Conservation (phyloP, 2,329 filamentous ascomycete species). For the Didymella pinodella region DNA sequence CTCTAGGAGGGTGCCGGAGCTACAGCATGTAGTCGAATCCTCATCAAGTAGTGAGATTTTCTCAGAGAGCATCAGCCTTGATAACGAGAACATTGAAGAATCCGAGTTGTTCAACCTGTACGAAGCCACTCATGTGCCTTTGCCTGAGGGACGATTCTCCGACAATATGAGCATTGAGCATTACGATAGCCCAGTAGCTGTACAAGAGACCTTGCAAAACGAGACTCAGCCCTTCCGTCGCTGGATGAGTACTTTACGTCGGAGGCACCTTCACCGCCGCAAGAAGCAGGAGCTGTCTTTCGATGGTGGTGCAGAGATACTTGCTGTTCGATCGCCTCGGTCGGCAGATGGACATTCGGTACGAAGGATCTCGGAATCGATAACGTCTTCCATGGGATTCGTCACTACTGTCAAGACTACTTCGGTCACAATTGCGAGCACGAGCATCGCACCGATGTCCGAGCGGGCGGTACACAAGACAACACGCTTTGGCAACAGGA, state of each 20-base stretch:
- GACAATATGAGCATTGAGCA: constrained; percentile 30
- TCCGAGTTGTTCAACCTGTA: constrained; percentile 40
- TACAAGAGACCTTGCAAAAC: background rate
- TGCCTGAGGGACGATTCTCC: constrained; percentile 34
- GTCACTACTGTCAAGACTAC: constrained; percentile 83
- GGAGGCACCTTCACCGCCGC: constrained; percentile 56
- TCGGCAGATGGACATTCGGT: constrained; percentile 23
- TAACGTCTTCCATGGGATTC: constrained; percentile 78
- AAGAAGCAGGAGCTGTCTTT: constrained; percentile 51
- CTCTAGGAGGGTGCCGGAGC: constrained; percentile 18
- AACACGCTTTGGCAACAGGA: constrained; percentile 66
- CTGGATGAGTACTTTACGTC: constrained; percentile 76
- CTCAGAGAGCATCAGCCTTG: constrained; percentile 24
- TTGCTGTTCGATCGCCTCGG: constrained; percentile 20
- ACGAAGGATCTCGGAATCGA: constrained; percentile 61
- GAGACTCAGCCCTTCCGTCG: constrained; percentile 66
- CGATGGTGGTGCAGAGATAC: constrained; percentile 35
- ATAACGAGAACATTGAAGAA: constrained; percentile 27
- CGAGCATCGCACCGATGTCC: constrained; percentile 70
- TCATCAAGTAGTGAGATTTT: constrained; percentile 21
- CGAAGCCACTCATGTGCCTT: constrained; percentile 43
- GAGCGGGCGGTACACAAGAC: constrained; percentile 66
- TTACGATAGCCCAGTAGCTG: constrained; percentile 10
- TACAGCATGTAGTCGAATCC: constrained; percentile 13
- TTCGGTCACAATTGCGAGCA: constrained; percentile 77